Evolutionary conservation across 208 protist species (phyloP).

Genomic region (Lotmaria passim): DNA sequence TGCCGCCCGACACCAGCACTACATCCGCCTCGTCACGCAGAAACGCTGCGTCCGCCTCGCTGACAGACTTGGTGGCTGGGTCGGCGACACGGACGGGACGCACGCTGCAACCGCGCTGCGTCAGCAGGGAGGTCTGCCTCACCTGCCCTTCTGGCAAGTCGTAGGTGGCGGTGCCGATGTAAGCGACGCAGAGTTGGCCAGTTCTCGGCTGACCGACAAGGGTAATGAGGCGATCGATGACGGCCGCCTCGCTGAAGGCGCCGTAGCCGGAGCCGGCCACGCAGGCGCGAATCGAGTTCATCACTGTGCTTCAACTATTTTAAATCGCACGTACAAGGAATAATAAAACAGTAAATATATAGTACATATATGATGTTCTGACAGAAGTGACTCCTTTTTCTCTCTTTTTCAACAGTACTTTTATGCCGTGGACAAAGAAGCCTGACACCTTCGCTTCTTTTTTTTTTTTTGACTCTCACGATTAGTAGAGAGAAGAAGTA

Average conservation of each 20-base stretch:
- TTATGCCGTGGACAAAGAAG: too few species aligned
- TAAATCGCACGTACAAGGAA: neutral
- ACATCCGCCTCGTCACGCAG: slow-evolving; percentile 59
- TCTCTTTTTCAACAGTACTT: neutral
- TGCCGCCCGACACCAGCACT: slow-evolving; percentile 87
- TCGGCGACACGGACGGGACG: slow-evolving; percentile 63
- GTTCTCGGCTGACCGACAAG: slow-evolving; percentile 42
- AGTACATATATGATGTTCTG: too few species aligned
- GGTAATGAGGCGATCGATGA: slow-evolving; percentile 65
- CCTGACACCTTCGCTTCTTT: too few species aligned
- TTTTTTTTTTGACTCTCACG: too few species aligned
- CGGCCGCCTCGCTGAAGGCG: slow-evolving; percentile 47
- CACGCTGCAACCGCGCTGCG: slow-evolving; percentile 60
- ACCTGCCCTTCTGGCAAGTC: slow-evolving; percentile 58
- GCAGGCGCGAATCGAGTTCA: slow-evolving; percentile 63
- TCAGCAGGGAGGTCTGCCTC: slow-evolving; percentile 53
- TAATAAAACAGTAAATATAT: neutral
- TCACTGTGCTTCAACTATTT: neutral
- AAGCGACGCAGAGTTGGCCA: slow-evolving; percentile 58
- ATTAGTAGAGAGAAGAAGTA: too few species aligned
- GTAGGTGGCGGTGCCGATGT: slow-evolving; percentile 90
- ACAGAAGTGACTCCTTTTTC: too few species aligned
- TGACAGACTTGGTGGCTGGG: slow-evolving; percentile 29
- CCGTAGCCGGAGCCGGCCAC: slow-evolving; percentile 69
- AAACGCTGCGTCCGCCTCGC: slow-evolving; percentile 40